Evolutionary conservation across 2,329 filamentous ascomycete genomes (phyloP).

Genomic region (Aphanocladium album): DNA sequence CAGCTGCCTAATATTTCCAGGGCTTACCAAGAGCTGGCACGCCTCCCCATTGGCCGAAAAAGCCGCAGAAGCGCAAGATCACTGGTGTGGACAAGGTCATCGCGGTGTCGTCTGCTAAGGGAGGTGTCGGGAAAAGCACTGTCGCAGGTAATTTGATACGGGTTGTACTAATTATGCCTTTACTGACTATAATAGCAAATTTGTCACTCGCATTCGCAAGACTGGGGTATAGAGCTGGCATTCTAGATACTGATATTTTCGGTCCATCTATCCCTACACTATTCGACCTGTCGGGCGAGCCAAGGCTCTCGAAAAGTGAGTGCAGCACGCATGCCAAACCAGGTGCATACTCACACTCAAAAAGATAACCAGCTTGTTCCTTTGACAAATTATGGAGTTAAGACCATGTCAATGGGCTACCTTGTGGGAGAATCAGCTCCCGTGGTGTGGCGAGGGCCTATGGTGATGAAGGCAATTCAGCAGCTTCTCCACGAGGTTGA

Average conservation of each 20-base stretch:
- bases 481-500: constrained; percentile 93
- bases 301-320: constrained; percentile 67
- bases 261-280: constrained; percentile 91
- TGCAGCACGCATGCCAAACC: not conserved
- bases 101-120: constrained; percentile 95
- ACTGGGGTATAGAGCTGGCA: constrained; percentile 74
- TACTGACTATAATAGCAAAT: constrained; percentile 50
- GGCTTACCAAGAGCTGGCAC: constrained; percentile 75
- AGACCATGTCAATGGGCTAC: constrained; percentile 99
- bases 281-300: constrained; percentile 75
- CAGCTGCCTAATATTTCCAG: constrained; percentile 38
- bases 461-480: constrained; percentile 96
- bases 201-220: constrained; percentile 82
- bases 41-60: constrained; percentile 54
- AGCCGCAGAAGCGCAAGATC: constrained; percentile 77
- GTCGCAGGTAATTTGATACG: constrained; percentile 58
- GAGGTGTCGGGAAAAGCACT: constrained; percentile 96
- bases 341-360: constrained; percentile 13
- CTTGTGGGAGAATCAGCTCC: constrained; percentile 74
- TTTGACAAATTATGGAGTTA: constrained; percentile 88
- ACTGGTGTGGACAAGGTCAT: constrained; percentile 84
- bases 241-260: constrained; percentile 95
- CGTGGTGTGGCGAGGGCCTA: constrained; percentile 90
- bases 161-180: not conserved
- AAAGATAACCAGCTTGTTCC: constrained; percentile 77